These are phyloP conservation scores for Aspergillus pseudoterreus DNA, from an alignment of 2,329 filamentous ascomycete species.

Conservation along the genomic window DNA sequence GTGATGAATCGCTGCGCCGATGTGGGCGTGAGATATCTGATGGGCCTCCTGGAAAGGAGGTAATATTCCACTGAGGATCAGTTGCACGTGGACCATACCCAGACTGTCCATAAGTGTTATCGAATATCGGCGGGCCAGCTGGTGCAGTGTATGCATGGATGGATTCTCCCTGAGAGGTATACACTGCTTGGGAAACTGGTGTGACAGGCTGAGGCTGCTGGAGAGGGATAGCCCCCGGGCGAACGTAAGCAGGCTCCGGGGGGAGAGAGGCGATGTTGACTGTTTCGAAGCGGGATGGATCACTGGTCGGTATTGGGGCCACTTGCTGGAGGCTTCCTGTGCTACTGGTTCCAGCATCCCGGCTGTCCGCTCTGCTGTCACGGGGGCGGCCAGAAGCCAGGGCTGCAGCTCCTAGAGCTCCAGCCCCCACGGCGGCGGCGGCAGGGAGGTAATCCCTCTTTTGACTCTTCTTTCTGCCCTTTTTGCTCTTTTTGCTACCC, in stretches of 20 bases:
- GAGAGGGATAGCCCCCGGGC: constrained; percentile 64
- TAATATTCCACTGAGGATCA: constrained; percentile 12
- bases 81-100: constrained; percentile 12
- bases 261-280: constrained; percentile 27
- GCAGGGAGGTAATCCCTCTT: constrained; percentile 25
- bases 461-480: constrained; percentile 15
- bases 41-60: constrained; percentile 8
- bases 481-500: constrained; percentile 45
- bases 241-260: constrained; percentile 31
- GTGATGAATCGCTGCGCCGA: constrained; percentile 47
- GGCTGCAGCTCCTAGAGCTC: constrained; percentile 41
- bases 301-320: constrained; percentile 63
- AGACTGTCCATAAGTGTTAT: constrained; percentile 14
- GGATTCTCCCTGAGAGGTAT: constrained; percentile 46
- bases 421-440: constrained; percentile 36
- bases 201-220: constrained; percentile 79
- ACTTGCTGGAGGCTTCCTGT: constrained; percentile 53
- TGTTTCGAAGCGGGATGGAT: constrained; percentile 61
- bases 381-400: constrained; percentile 36
- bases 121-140: constrained; percentile 28
- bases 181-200: constrained; percentile 67
- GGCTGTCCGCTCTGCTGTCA: constrained; percentile 15
- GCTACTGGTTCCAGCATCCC: constrained; percentile 31
- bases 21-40: constrained; percentile 10
- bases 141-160: constrained; percentile 41